phyloP scores from a whole-genome alignment of 1,284 basidiomycete species.

The Trichosporon ovoides region DNA sequence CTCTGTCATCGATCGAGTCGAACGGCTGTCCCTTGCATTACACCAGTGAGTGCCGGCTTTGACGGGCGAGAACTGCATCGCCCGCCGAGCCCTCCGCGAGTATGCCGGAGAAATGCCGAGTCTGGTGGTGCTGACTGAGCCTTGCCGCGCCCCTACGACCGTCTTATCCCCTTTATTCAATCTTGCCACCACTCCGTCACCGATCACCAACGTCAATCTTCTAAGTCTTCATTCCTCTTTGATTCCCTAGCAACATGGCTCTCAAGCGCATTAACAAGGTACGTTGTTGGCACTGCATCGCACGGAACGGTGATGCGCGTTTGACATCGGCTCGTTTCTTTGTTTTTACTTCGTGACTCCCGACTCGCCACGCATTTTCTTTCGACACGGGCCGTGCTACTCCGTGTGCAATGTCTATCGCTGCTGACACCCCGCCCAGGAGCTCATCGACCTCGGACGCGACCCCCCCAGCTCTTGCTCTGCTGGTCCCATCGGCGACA shows the following conservation, averaged over 20 bases:
- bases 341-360: background rate
- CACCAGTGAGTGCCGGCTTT: background rate
- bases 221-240: background rate
- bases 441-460: slow-evolving; percentile 93
- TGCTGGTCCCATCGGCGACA: slow-evolving; percentile 89
- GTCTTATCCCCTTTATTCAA: slow-evolving; percentile 4
- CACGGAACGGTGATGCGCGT: background rate
- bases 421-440: slow-evolving; percentile 55
- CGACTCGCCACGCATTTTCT: background rate
- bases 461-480: slow-evolving; percentile 97
- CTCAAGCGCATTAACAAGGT: slow-evolving; percentile 99
- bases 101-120: background rate
- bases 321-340: background rate
- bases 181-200: slow-evolving; percentile 4
- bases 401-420: background rate
- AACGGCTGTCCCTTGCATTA: background rate
- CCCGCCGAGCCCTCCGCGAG: background rate
- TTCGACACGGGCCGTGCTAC: background rate
- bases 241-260: slow-evolving; percentile 59
- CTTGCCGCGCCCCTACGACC: background rate
- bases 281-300: slow-evolving; percentile 28
- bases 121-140: slow-evolving; percentile 1
- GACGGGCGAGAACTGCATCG: background rate
- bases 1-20: background rate
- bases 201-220: background rate